A percentile compares a stretch with the other conserved stretches of the same genome.
Evolutionary conservation across 768 basidiomycete genomes (phyloP).

Genomic region (Paxillus ammoniavirescens): DNA sequence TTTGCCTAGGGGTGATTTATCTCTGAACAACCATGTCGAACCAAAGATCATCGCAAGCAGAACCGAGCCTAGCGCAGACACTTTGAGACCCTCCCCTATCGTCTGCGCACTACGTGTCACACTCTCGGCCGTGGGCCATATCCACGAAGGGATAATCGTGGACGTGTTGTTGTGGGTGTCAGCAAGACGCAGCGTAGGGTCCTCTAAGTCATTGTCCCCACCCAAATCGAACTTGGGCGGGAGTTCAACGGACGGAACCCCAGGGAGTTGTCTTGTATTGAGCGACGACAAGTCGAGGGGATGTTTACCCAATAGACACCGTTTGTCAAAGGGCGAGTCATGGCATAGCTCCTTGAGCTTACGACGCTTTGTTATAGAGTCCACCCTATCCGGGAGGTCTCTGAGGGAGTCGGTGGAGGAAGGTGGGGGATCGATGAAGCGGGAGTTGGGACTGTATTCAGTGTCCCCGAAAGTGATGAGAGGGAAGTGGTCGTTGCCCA

Average conservation of each 20-base stretch:
- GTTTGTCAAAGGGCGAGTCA: conserved; percentile 42
- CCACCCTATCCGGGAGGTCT: conserved; percentile 42
- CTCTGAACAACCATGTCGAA: conserved; percentile 24
- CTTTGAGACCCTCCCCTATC: conserved; percentile 13
- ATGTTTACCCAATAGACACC: conserved; percentile 64
- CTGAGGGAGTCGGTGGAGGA: conserved; percentile 23
- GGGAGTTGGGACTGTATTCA: conserved; percentile 32
- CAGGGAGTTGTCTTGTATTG: conserved; percentile 60
- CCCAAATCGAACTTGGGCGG: conserved; percentile 24
- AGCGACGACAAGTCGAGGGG: conserved; percentile 46
- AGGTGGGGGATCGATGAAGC: conserved; percentile 36
- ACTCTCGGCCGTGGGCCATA: conserved; percentile 7
- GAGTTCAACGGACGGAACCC: conserved; percentile 41
- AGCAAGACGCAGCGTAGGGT: conserved; percentile 14
- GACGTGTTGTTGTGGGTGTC: conserved; percentile 18
- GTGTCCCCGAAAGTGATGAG: conserved; percentile 70
- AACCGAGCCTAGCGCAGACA: conserved; percentile 20
- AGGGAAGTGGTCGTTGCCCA: conserved; percentile 81
- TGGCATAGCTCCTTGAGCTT: conserved; percentile 42
- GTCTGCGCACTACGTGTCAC: neutral
- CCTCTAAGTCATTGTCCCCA: conserved; percentile 9
- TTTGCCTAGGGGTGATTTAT: conserved; percentile 12
- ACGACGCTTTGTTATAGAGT: conserved; percentile 43
- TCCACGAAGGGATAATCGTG: conserved; percentile 11
- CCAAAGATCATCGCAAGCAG: conserved; percentile 23